These are phyloP conservation scores for Pistacia vera DNA, from an alignment of 345 rosid species.

Conservation along the genomic window DNA sequence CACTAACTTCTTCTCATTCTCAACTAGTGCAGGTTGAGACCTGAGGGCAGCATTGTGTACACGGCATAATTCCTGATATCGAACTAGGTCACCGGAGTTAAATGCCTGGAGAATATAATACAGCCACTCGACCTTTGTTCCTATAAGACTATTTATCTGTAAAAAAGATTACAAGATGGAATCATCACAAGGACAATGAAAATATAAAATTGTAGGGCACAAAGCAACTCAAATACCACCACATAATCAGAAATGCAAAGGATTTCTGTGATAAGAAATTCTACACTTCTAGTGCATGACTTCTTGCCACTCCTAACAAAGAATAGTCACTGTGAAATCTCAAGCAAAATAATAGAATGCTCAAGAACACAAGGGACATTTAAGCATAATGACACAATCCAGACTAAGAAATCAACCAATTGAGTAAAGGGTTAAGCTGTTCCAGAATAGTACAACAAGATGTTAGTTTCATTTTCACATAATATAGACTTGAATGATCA, in stretches of 20 bases:
- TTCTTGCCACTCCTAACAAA: conserved; percentile 1
- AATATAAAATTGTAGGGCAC: neutral
- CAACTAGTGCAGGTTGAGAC: conserved; percentile 95
- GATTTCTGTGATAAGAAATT: neutral
- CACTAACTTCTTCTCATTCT: conserved; percentile 82
- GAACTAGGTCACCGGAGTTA: conserved; percentile 81
- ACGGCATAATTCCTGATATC: conserved; percentile 82
- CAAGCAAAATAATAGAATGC: neutral
- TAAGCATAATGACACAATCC: neutral
- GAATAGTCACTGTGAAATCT: neutral
- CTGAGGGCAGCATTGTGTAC: conserved; percentile 81
- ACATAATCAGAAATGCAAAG: conserved; percentile 7
- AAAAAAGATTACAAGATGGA: conserved; percentile 17
- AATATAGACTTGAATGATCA: neutral
- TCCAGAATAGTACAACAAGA: neutral
- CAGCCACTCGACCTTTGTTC: conserved; percentile 94
- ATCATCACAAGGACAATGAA: conserved; percentile 11
- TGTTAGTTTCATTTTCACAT: neutral
- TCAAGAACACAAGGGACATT: neutral
- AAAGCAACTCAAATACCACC: conserved; percentile 3
- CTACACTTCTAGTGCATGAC: neutral
- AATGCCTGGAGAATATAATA: conserved; percentile 95
- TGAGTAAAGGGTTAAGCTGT: neutral
- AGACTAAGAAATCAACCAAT: too few relatives aligned
- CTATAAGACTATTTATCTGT: conserved; percentile 91